Conservation (phyloP, 441 rosid species). For the Pelargonium cotyledonis region DNA sequence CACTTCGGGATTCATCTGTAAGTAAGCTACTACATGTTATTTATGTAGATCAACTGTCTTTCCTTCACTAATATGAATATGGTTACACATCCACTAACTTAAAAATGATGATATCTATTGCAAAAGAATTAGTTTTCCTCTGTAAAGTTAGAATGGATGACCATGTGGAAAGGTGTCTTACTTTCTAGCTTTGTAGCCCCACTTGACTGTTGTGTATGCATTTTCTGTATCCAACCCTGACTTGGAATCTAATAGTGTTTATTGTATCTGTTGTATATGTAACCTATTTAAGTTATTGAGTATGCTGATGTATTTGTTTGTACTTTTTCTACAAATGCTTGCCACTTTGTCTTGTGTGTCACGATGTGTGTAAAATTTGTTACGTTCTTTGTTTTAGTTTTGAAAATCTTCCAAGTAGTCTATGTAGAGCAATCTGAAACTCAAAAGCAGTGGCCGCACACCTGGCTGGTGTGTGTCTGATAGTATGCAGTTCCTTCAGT, state of each 20-base stretch:
- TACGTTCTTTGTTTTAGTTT: background rate
- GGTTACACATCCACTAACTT: background rate
- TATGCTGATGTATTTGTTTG: background rate
- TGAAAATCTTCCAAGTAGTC: background rate
- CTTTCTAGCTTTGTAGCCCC: constrained; percentile 1
- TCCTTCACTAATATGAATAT: background rate
- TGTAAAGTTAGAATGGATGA: background rate
- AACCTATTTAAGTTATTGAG: background rate
- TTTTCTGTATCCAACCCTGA: background rate
- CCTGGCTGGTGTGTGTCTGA: background rate
- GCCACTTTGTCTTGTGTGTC: background rate
- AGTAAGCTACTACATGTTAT: constrained; percentile 26
- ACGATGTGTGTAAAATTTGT: too few relatives aligned
- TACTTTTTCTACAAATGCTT: too few relatives aligned
- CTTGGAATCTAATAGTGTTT: background rate
- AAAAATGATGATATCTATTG: background rate
- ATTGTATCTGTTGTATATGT: background rate
- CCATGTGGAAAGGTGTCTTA: background rate
- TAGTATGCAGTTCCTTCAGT: background rate
- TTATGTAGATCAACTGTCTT: background rate
- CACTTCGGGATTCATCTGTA: constrained; percentile 34
- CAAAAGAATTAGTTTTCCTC: too few relatives aligned
- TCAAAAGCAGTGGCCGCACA: background rate
- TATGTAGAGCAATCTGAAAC: background rate
- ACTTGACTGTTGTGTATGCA: background rate